Percentiles rank a stretch among this genome's conserved stretches.
Evolutionary conservation across 306 rosid species (phyloP).

Genomic region (Prunus padus): DNA sequence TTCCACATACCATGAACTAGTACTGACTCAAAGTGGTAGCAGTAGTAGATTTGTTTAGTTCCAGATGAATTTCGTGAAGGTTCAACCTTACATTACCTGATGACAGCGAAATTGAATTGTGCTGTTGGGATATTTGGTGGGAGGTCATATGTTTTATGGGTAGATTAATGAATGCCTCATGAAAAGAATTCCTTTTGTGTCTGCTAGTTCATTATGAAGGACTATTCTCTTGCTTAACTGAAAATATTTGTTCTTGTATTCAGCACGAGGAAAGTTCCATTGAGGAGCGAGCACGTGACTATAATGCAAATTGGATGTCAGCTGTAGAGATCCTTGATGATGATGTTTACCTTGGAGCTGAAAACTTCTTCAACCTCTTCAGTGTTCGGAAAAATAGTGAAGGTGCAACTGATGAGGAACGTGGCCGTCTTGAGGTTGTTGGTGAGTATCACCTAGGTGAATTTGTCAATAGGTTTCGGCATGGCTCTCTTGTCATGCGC

Average conservation of each 20-base stretch:
- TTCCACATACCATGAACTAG: background rate
- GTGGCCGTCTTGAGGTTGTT: constrained; percentile 86
- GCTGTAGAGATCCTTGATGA: constrained; percentile 98
- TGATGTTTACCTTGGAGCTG: constrained; percentile 88
- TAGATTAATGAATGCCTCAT: background rate
- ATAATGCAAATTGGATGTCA: constrained; percentile 93
- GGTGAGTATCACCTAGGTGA: constrained; percentile 96
- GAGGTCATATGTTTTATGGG: background rate
- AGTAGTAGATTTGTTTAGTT: background rate
- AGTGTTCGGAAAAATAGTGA: constrained; percentile 70
- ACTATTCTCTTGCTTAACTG: background rate
- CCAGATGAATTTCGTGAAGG: background rate
- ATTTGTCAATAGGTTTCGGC: constrained; percentile 76
- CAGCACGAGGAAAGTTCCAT: constrained; percentile 99
- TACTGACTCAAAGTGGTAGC: background rate
- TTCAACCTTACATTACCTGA: background rate
- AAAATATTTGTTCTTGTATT: background rate
- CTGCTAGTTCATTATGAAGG: background rate
- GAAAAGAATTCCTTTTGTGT: background rate
- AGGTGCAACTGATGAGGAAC: constrained; percentile 92
- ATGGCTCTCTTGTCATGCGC: constrained; percentile 92
- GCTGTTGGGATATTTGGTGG: background rate
- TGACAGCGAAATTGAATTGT: background rate
- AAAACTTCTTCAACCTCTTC: constrained; percentile 61
- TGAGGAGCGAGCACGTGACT: constrained; percentile 98